Evolutionary conservation across 2,329 filamentous ascomycete species (phyloP).

Genomic region (Teratosphaeria gauchensis): DNA sequence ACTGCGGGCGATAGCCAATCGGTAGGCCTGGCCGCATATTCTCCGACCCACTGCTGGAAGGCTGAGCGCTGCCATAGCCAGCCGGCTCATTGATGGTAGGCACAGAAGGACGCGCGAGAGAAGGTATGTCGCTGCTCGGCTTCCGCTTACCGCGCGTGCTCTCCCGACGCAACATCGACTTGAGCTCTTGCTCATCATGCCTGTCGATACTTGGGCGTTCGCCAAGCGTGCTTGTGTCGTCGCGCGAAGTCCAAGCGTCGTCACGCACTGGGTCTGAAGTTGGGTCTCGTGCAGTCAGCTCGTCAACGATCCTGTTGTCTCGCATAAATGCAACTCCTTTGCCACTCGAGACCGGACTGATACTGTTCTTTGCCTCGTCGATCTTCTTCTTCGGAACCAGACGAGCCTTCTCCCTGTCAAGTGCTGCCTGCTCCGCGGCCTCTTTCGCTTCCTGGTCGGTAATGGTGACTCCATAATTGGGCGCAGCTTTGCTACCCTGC

Average conservation of each 20-base stretch:
- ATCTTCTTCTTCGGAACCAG: conserved; percentile 45
- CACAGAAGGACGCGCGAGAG: conserved; percentile 10
- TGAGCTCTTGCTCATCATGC: conserved; percentile 38
- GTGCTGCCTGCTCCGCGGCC: conserved; percentile 48
- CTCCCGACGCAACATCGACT: conserved; percentile 34
- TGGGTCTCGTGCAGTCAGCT: conserved; percentile 35
- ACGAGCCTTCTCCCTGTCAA: conserved; percentile 42
- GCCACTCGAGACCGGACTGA: conserved; percentile 10
- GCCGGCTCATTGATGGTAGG: conserved; percentile 22
- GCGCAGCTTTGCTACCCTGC: conserved; percentile 57
- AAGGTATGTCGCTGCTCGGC: conserved; percentile 13
- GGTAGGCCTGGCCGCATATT: conserved; percentile 5
- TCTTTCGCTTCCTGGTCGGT: conserved; percentile 56
- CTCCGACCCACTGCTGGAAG: not conserved
- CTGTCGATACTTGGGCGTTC: conserved; percentile 35
- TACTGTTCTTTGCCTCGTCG: conserved; percentile 14
- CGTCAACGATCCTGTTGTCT: conserved; percentile 30
- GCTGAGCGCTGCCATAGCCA: not conserved
- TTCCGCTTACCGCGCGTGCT: conserved; percentile 36
- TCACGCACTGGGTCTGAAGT: conserved; percentile 36
- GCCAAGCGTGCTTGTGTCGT: conserved; percentile 26
- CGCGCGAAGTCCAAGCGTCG: conserved; percentile 34
- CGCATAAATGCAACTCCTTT: conserved; percentile 8
- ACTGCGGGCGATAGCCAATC: conserved; percentile 1
- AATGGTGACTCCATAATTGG: conserved; percentile 70